A percentile compares a stretch with the other conserved stretches of the same genome.
These are phyloP conservation scores for Talaromyces albobiverticillius DNA, from an alignment of 2,329 filamentous ascomycete species.

Conservation along the genomic window DNA sequence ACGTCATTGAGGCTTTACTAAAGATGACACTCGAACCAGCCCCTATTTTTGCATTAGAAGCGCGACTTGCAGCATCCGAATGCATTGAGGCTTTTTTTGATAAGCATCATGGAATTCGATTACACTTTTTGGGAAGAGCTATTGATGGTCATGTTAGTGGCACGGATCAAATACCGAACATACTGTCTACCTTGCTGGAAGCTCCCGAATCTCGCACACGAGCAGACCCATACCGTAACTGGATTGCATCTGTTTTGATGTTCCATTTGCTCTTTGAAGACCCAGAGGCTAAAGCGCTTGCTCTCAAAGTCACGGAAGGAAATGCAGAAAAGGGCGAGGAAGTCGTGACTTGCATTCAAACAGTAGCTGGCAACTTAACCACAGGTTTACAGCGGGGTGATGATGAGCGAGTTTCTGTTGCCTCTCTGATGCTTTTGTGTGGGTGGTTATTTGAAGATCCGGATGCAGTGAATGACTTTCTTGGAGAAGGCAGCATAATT, in stretches of 20 bases:
- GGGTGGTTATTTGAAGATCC: constrained; percentile 92
- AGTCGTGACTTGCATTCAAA: constrained; percentile 90
- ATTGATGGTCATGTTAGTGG: constrained; percentile 81
- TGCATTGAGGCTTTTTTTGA: constrained; percentile 92
- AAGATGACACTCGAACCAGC: constrained; percentile 73
- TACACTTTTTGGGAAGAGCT: constrained; percentile 82
- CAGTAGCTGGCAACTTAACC: constrained; percentile 80
- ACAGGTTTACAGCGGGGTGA: constrained; percentile 71
- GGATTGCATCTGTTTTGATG: constrained; percentile 84
- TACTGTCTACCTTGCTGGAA: constrained; percentile 75
- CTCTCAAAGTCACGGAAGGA: constrained; percentile 82
- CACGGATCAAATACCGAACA: constrained; percentile 80
- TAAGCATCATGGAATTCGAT: constrained; percentile 73
- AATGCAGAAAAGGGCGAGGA: constrained; percentile 88
- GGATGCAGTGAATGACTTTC: constrained; percentile 86
- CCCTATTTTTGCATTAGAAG: constrained; percentile 67
- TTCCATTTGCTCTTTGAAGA: constrained; percentile 84
- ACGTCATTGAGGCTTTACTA: constrained; percentile 90
- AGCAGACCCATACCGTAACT: constrained; percentile 79
- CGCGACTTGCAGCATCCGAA: constrained; percentile 80
- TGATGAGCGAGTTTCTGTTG: constrained; percentile 75
- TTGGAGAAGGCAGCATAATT: constrained; percentile 89
- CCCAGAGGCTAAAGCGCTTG: constrained; percentile 70
- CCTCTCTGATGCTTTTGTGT: constrained; percentile 83
- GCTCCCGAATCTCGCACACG: constrained; percentile 60